Conservation (phyloP, 805 yeast species). For the Debaryomyces maramus region DNA sequence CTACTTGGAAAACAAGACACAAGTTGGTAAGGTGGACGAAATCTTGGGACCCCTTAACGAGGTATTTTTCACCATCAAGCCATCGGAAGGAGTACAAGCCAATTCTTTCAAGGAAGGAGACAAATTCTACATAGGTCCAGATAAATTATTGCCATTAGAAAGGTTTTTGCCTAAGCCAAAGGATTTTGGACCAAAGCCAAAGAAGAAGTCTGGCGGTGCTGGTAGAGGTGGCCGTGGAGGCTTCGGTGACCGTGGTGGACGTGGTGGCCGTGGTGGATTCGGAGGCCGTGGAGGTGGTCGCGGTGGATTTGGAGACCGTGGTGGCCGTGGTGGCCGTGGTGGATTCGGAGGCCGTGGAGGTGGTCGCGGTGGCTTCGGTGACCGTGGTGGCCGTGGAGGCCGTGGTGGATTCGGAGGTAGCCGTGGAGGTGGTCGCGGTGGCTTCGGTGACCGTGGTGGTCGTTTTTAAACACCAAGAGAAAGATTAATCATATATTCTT, state of each 20-base stretch:
- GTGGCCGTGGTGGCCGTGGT: conserved; percentile 34
- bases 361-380: conserved; percentile 40
- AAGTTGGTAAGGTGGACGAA: conserved; percentile 97
- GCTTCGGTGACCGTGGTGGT: conserved; percentile 33
- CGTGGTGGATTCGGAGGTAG: conserved; percentile 30
- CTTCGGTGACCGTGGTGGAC: conserved; percentile 38
- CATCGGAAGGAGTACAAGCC: conserved; percentile 95
- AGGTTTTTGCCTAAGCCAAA: conserved; percentile 97
- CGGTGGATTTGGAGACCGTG: conserved; percentile 36
- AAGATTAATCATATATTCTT: conserved; percentile 1
- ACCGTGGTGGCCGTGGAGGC: conserved; percentile 38
- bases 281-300: conserved; percentile 34
- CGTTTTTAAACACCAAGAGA: conserved; percentile 8
- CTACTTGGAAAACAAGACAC: conserved; percentile 92
- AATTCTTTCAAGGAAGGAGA: conserved; percentile 92
- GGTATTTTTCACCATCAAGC: conserved; percentile 95
- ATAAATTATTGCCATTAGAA: conserved; percentile 91
- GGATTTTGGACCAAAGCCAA: conserved; percentile 77
- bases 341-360: conserved; percentile 45
- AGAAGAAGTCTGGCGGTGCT: conserved; percentile 63
- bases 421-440: conserved; percentile 36
- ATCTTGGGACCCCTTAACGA: conserved; percentile 96
- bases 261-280: conserved; percentile 29
- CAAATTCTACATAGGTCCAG: conserved; percentile 92
- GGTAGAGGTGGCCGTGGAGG: conserved; percentile 49